phyloP scores from a whole-genome alignment of 768 basidiomycete species.

The Galerina sulciceps region DNA sequence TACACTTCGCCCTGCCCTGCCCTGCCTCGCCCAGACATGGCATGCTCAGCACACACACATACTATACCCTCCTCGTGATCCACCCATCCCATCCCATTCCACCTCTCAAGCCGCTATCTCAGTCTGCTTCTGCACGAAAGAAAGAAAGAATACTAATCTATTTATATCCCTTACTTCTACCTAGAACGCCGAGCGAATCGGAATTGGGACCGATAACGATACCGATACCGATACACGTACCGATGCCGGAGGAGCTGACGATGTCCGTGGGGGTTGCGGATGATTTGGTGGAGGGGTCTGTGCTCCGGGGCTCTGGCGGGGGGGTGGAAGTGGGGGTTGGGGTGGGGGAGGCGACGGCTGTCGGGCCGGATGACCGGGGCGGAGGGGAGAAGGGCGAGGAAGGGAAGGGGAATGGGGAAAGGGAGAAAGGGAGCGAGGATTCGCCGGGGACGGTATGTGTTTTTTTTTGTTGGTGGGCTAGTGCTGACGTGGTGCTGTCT shows the following conservation, averaged over 20 bases:
- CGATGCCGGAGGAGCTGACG: slow-evolving; percentile 63
- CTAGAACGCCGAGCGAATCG: slow-evolving; percentile 57
- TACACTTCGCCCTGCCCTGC: too few species aligned
- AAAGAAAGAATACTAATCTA: slow-evolving; percentile 4
- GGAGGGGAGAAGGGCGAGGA: slow-evolving; percentile 10
- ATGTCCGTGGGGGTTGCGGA: slow-evolving; percentile 64
- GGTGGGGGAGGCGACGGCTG: too few species aligned
- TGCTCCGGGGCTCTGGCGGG: too few species aligned
- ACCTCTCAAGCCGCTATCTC: too few species aligned
- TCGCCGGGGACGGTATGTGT: slow-evolving; percentile 32
- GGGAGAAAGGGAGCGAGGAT: slow-evolving; percentile 30
- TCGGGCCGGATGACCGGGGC: too few species aligned
- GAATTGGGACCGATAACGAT: slow-evolving; percentile 28
- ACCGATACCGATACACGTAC: slow-evolving; percentile 1
- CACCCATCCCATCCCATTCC: too few species aligned
- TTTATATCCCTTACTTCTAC: slow-evolving; percentile 5
- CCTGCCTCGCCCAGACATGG: too few species aligned
- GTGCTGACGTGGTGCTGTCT: slow-evolving; percentile 16
- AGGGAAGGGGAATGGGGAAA: slow-evolving; percentile 22
- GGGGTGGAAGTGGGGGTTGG: too few species aligned
- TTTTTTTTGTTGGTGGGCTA: slow-evolving; percentile 2
- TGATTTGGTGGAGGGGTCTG: slow-evolving; percentile 52
- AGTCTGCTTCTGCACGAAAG: background rate
- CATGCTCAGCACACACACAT: too few species aligned
- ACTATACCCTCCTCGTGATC: too few species aligned